phyloP scores from a whole-genome alignment of 768 basidiomycete genomes.

The Termitomyces sp. region DNA sequence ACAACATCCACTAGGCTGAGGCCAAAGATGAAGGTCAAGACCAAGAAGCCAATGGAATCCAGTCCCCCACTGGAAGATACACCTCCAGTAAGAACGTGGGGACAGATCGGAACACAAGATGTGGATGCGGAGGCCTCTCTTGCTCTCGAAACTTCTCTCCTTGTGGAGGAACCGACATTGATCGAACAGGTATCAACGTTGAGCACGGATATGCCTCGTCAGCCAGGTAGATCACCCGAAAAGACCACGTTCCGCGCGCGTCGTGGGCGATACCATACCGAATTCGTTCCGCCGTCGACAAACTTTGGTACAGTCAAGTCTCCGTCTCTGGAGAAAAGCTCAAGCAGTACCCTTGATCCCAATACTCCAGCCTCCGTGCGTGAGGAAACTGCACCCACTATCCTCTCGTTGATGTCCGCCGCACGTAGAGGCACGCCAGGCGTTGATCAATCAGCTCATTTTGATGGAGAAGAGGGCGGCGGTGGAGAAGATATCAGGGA shows the following conservation, averaged over 20 bases:
- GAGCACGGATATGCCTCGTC: not conserved
- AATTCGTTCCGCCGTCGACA: conserved; percentile 26
- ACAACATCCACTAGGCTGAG: conserved; percentile 17
- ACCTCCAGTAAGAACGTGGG: conserved; percentile 11
- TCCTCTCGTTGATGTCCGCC: conserved; percentile 34
- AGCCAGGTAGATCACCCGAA: not conserved
- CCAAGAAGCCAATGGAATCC: conserved; percentile 14
- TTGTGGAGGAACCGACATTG: conserved; percentile 7
- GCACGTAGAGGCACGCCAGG: conserved; percentile 52
- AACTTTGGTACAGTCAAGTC: conserved; percentile 8
- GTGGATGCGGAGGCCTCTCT: not conserved
- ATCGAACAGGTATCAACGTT: conserved; percentile 1
- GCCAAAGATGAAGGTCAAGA: conserved; percentile 18
- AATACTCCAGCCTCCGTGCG: conserved; percentile 4
- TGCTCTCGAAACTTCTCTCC: not conserved
- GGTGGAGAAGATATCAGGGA: conserved; percentile 27
- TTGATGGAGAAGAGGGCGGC: conserved; percentile 15
- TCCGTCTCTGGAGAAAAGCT: not conserved
- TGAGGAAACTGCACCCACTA: conserved; percentile 20
- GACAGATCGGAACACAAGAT: conserved; percentile 14
- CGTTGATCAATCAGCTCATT: conserved; percentile 45
- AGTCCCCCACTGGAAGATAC: conserved; percentile 1
- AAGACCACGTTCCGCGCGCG: conserved; percentile 24
- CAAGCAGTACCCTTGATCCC: conserved; percentile 1
- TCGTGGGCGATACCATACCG: conserved; percentile 48